phyloP scores from a whole-genome alignment of 2,329 filamentous ascomycete species.

The Nothophaeocryptopus gaeumannii region DNA sequence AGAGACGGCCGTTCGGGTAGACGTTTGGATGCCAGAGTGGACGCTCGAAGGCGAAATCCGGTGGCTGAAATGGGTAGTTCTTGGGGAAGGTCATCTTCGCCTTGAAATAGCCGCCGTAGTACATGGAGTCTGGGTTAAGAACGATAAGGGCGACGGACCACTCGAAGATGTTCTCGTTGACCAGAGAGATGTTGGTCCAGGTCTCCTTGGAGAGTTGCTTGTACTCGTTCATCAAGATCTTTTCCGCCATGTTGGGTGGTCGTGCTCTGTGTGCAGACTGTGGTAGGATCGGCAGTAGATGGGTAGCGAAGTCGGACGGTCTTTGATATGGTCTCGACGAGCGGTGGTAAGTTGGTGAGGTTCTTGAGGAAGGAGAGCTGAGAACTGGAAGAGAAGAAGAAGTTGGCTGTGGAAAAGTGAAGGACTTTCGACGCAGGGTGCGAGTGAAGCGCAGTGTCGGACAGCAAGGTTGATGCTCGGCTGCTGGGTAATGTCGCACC shows the following conservation, averaged over 20 bases:
- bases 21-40: slow-evolving; percentile 91
- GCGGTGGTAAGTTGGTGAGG: background rate
- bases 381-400: slow-evolving; percentile 3
- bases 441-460: background rate
- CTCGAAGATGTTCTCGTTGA: slow-evolving; percentile 77
- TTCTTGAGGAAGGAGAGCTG: background rate
- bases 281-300: background rate
- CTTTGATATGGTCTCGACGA: background rate
- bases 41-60: slow-evolving; percentile 79
- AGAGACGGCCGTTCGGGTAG: slow-evolving; percentile 84
- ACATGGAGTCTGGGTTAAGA: slow-evolving; percentile 85
- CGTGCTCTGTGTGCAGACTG: background rate
- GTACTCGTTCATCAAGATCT: slow-evolving; percentile 86
- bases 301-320: background rate
- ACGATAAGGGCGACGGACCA: slow-evolving; percentile 91
- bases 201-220: slow-evolving; percentile 80
- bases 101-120: slow-evolving; percentile 91
- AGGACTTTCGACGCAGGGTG: background rate
- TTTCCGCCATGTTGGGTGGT: slow-evolving; percentile 51
- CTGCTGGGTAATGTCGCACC: slow-evolving; percentile 6
- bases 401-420: background rate
- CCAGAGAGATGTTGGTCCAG: slow-evolving; percentile 87
- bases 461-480: slow-evolving; percentile 17
- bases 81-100: slow-evolving; percentile 81
- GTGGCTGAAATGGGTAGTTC: slow-evolving; percentile 87